These are phyloP conservation scores for Phytopythium litorale DNA, from an alignment of 352 stramenopile genomes.

Conservation along the genomic window DNA sequence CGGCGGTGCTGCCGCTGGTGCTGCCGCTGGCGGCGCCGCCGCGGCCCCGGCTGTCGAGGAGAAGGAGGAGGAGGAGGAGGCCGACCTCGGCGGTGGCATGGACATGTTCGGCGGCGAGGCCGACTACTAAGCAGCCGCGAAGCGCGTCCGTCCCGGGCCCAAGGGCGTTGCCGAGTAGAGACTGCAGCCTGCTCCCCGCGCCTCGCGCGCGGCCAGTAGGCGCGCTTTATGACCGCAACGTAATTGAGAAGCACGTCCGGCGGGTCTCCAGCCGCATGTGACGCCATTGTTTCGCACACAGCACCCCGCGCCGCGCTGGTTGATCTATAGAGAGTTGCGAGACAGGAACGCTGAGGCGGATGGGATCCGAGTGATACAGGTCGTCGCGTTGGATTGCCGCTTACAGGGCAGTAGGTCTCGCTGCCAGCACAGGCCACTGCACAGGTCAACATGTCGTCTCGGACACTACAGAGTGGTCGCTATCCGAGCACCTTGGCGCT, in stretches of 20 bases:
- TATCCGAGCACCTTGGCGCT: conserved; percentile 64
- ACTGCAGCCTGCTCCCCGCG: background rate
- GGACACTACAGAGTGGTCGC: background rate
- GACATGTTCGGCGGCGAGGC: no score
- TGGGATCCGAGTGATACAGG: background rate
- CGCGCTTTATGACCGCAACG: conserved; percentile 22
- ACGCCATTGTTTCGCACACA: conserved; percentile 40
- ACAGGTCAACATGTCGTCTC: background rate
- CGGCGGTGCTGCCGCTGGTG: conserved; percentile 29
- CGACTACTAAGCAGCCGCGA: conserved; percentile 51
- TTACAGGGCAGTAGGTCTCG: background rate
- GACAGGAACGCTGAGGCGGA: background rate
- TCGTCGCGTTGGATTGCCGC: background rate
- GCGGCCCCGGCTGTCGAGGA: conserved; percentile 43
- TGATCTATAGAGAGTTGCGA: background rate
- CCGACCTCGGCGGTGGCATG: no score
- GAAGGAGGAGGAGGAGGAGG: conserved; percentile 77
- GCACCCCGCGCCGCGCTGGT: conserved; percentile 5
- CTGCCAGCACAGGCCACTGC: background rate
- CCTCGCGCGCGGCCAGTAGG: conserved; percentile 17
- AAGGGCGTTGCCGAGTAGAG: background rate
- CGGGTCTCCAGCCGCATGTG: conserved; percentile 18
- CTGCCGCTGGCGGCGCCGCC: conserved; percentile 25
- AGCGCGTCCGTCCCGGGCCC: conserved; percentile 1
- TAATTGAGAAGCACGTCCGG: conserved; percentile 46